Evolutionary conservation across 2,329 filamentous ascomycete genomes (phyloP).

Genomic region (Stachybotrys echinatus): DNA sequence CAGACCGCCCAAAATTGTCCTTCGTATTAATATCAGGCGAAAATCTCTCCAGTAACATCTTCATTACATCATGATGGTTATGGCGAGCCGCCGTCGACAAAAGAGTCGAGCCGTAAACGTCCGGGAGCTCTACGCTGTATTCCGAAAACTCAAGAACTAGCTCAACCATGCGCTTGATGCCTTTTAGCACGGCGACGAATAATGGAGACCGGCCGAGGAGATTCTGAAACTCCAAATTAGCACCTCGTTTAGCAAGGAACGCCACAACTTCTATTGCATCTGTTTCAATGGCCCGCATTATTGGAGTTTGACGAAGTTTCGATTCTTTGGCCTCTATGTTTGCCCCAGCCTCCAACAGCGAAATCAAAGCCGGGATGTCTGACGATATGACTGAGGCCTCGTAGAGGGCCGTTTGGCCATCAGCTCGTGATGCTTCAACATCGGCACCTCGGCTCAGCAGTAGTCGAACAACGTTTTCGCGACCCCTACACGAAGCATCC

Average conservation of each 20-base stretch:
- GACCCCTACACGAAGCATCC: neutral
- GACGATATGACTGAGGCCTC: neutral
- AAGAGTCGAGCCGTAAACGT: neutral
- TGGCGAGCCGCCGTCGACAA: neutral
- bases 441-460: neutral
- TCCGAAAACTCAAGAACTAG: neutral
- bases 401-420: neutral
- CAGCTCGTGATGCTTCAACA: neutral
- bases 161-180: neutral
- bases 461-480: neutral
- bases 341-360: neutral
- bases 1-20: neutral
- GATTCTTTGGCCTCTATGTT: neutral
- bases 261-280: too few species aligned
- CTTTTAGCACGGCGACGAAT: too few species aligned
- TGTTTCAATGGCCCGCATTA: too few species aligned
- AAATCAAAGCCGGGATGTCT: neutral
- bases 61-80: neutral
- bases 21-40: neutral
- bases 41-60: neutral
- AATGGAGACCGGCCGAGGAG: too few species aligned
- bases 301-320: too few species aligned
- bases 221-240: too few species aligned
- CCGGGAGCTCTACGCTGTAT: neutral
- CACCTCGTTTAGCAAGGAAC: too few species aligned